Evolutionary conservation across 441 rosid genomes (phyloP).

Genomic region (Adansonia grandidieri): DNA sequence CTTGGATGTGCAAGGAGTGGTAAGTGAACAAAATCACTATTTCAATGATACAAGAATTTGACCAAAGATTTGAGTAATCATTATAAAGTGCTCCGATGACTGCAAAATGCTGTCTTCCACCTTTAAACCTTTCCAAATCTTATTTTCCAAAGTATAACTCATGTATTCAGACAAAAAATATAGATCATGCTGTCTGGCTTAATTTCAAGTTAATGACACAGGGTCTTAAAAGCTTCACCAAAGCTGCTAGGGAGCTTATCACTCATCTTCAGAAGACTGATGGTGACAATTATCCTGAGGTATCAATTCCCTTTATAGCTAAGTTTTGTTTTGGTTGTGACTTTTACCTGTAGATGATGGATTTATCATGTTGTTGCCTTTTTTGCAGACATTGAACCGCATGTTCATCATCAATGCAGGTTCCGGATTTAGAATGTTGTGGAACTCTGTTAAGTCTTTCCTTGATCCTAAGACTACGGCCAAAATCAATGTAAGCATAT

Average conservation of each 20-base stretch:
- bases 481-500: slow-evolving; percentile 71
- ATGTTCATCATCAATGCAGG: slow-evolving; percentile 98
- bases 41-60: background rate
- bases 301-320: slow-evolving; percentile 30
- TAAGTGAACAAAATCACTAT: slow-evolving; percentile 38
- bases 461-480: slow-evolving; percentile 92
- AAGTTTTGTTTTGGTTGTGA: background rate
- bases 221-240: slow-evolving; percentile 86
- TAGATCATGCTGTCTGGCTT: slow-evolving; percentile 38
- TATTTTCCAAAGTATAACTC: background rate
- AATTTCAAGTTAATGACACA: slow-evolving; percentile 29
- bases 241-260: slow-evolving; percentile 83
- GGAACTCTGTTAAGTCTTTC: slow-evolving; percentile 88
- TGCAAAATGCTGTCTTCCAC: background rate
- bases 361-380: slow-evolving; percentile 20
- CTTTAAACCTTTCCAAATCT: background rate
- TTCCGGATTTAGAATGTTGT: slow-evolving; percentile 93
- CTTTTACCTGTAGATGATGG: slow-evolving; percentile 11
- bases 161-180: background rate
- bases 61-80: slow-evolving; percentile 8
- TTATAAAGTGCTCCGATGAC: slow-evolving; percentile 10
- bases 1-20: slow-evolving; percentile 96
- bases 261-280: slow-evolving; percentile 79
- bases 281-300: slow-evolving; percentile 94
- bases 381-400: slow-evolving; percentile 74